Evolutionary conservation across 2,329 filamentous ascomycete genomes (phyloP).

Genomic region (Aspergillus cejpii): DNA sequence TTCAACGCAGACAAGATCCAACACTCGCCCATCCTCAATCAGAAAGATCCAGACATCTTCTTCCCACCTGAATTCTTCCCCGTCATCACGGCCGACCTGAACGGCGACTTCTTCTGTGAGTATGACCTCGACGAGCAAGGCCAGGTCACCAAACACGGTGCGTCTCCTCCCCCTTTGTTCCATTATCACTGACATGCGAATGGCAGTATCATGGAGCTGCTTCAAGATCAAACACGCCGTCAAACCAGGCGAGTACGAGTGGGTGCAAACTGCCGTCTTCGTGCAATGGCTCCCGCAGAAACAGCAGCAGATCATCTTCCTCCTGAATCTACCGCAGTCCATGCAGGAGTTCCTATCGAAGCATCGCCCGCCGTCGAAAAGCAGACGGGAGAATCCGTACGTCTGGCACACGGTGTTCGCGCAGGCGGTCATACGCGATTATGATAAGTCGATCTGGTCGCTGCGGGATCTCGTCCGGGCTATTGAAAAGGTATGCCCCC

Average conservation of each 20-base stretch:
- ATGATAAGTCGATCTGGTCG: constrained; percentile 27
- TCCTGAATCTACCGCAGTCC: constrained; percentile 6
- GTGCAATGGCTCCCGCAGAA: constrained; percentile 15
- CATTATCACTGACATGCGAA: neutral
- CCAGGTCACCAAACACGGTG: neutral
- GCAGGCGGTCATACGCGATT: constrained; percentile 16
- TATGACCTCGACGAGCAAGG: constrained; percentile 6
- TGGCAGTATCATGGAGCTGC: constrained; percentile 19
- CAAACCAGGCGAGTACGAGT: constrained; percentile 10
- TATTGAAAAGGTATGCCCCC: constrained; percentile 24
- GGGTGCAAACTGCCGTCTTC: constrained; percentile 19
- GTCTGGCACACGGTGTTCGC: constrained; percentile 23
- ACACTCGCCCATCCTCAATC: neutral
- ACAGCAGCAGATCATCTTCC: constrained; percentile 9
- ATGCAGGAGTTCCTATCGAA: neutral
- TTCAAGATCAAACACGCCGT: constrained; percentile 21
- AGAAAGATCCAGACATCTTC: neutral
- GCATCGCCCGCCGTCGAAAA: neutral
- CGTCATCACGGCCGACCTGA: constrained; percentile 13
- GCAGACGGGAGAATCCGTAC: constrained; percentile 14
- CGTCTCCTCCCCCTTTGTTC: neutral
- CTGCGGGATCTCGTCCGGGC: constrained; percentile 26
- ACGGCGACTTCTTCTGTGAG: constrained; percentile 16
- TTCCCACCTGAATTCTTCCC: constrained; percentile 6
- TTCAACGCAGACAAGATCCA: neutral